Percentiles rank a stretch among this genome's conserved stretches.
Evolutionary conservation across 768 basidiomycete genomes (phyloP).

Genomic region (Dacryopinax primogenitus): DNA sequence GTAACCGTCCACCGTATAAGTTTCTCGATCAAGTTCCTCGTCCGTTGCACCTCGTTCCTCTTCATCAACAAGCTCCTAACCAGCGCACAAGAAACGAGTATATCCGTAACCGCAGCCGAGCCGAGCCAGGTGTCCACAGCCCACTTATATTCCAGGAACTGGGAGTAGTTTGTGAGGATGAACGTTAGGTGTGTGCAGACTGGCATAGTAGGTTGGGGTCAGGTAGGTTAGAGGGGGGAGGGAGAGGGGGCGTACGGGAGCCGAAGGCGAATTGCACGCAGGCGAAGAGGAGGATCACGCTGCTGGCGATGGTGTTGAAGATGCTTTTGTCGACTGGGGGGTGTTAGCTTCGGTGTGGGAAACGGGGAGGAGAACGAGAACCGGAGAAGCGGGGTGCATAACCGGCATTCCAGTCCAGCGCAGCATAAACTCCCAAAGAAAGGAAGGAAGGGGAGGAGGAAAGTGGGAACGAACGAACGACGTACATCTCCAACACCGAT

Average conservation of each 20-base stretch:
- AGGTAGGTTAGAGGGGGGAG: not conserved
- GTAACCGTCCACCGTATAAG: conserved; percentile 1
- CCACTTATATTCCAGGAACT: conserved; percentile 5
- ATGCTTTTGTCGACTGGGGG: not conserved
- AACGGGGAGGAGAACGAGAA: too few species aligned
- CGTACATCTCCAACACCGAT: not conserved
- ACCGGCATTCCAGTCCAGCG: not conserved
- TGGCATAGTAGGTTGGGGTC: not conserved
- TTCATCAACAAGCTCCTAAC: conserved; percentile 2
- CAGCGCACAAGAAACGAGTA: not conserved
- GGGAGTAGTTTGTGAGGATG: conserved; percentile 1
- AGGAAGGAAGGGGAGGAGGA: not conserved
- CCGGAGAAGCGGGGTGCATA: too few species aligned
- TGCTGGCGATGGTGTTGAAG: not conserved
- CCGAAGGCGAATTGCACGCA: not conserved
- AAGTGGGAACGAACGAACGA: not conserved
- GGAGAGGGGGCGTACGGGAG: not conserved
- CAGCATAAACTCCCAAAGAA: not conserved
- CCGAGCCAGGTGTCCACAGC: conserved; percentile 8
- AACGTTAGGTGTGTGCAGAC: conserved; percentile 7
- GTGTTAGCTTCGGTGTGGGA: too few species aligned
- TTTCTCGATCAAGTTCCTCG: conserved; percentile 2
- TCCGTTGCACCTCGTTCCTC: conserved; percentile 7
- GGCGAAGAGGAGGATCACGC: not conserved
- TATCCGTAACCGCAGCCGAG: not conserved